These are phyloP conservation scores for Hyaloscypha bicolor DNA, from an alignment of 495 filamentous ascomycete genomes.

Conservation along the genomic window DNA sequence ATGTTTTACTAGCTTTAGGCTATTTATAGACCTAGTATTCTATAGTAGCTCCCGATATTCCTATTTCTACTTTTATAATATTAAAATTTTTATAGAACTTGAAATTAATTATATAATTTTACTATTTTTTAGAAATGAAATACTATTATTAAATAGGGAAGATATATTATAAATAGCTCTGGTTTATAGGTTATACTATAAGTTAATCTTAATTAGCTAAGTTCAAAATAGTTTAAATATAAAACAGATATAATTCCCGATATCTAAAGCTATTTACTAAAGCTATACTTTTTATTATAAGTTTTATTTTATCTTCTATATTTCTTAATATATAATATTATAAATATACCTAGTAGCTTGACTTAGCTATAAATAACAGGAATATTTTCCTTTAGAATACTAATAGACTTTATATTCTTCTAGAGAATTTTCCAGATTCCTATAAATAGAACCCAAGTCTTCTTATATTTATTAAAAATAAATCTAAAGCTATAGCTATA, in stretches of 20 bases:
- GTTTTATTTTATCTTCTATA: not conserved
- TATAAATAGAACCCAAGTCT: constrained; percentile 29
- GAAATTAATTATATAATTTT: not conserved
- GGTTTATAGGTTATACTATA: too few relatives aligned
- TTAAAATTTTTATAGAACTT: not conserved
- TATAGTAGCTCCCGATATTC: not conserved
- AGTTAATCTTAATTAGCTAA: not conserved
- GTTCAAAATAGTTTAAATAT: not conserved
- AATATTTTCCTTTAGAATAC: constrained; percentile 31
- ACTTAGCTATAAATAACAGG: constrained; percentile 22
- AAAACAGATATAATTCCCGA: not conserved
- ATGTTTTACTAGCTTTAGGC: constrained; percentile 1
- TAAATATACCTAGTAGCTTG: constrained; percentile 24
- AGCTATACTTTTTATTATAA: not conserved
- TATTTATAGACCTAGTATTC: not conserved
- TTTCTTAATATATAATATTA: constrained; percentile 8
- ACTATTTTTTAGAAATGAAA: not conserved
- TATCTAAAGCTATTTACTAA: not conserved
- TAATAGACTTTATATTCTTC: constrained; percentile 17
- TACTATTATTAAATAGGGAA: not conserved
- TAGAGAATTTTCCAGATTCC: constrained; percentile 31
- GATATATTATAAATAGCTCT: not conserved
- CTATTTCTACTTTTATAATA: not conserved
- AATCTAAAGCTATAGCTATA: constrained; percentile 31
- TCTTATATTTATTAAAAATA: constrained; percentile 32